phyloP scores from a whole-genome alignment of 768 basidiomycete genomes.

The Rhizopogon vesiculosus region DNA sequence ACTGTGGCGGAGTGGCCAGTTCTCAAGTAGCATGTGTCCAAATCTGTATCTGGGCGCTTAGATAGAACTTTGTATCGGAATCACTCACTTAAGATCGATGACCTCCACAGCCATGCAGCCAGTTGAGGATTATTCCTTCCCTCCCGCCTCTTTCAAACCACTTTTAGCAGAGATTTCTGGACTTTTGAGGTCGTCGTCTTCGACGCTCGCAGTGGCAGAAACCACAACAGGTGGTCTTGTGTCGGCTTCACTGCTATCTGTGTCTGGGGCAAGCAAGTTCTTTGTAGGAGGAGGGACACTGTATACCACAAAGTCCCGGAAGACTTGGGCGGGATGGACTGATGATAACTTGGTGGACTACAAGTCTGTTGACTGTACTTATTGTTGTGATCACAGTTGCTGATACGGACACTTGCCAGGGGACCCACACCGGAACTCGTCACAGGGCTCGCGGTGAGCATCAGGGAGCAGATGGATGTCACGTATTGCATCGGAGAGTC shows the following conservation, averaged over 20 bases:
- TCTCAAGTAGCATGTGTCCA: too few relatives aligned
- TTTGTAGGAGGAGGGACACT: constrained; percentile 14
- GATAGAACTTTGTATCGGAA: neutral
- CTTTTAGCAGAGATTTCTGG: constrained; percentile 10
- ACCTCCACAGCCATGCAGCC: neutral
- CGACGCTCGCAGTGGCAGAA: constrained; percentile 15
- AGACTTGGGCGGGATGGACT: constrained; percentile 14
- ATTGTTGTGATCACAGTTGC: neutral
- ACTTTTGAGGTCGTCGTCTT: constrained; percentile 7
- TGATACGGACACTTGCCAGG: constrained; percentile 3
- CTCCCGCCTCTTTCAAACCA: constrained; percentile 12
- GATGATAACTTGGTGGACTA: constrained; percentile 11
- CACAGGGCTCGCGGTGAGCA: constrained; percentile 9
- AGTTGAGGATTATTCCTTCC: constrained; percentile 5
- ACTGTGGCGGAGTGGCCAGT: too few relatives aligned
- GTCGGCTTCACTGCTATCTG: constrained; percentile 13
- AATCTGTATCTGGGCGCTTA: too few relatives aligned
- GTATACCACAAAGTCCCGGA: constrained; percentile 12
- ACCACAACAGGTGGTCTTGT: constrained; percentile 17
- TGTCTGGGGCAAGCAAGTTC: constrained; percentile 14
- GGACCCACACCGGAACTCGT: constrained; percentile 15
- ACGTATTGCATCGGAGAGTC: constrained; percentile 17
- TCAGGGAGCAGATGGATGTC: constrained; percentile 8
- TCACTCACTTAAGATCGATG: neutral
- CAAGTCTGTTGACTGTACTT: constrained; percentile 2